phyloP scores from a whole-genome alignment of 345 rosid genomes.

The Populus deltoides region DNA sequence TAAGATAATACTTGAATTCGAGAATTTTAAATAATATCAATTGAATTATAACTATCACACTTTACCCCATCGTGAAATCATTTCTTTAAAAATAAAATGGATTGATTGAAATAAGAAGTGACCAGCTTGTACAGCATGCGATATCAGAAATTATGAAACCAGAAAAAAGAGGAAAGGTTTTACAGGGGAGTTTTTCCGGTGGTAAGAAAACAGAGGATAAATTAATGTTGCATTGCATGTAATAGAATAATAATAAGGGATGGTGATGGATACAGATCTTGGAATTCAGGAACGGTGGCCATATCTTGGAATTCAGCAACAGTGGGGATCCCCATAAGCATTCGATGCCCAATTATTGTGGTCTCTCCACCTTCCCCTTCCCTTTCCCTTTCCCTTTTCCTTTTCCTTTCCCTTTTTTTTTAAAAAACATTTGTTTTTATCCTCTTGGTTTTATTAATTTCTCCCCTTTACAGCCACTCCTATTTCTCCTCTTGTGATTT shows the following conservation, averaged over 20 bases:
- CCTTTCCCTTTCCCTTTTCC: not conserved
- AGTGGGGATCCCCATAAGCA: conserved; percentile 77
- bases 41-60: too few species aligned
- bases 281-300: conserved; percentile 51
- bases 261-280: conserved; percentile 34
- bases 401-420: not conserved
- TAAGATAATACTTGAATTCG: too few species aligned
- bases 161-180: too few species aligned
- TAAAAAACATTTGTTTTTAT: not conserved
- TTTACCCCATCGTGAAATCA: too few species aligned
- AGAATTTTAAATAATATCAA: too few species aligned
- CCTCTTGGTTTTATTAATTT: not conserved
- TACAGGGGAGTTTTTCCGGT: too few species aligned
- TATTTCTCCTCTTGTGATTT: not conserved
- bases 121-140: too few species aligned
- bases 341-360: conserved; percentile 70
- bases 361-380: conserved; percentile 40
- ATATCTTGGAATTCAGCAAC: conserved; percentile 63
- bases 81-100: too few species aligned
- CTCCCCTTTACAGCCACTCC: not conserved
- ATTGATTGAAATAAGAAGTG: too few species aligned
- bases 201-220: too few species aligned
- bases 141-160: too few species aligned
- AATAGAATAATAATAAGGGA: not conserved
- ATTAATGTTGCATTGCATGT: conserved; percentile 24